phyloP scores from a whole-genome alignment of 129 eudicot genomes.

The Lactuca sativa region DNA sequence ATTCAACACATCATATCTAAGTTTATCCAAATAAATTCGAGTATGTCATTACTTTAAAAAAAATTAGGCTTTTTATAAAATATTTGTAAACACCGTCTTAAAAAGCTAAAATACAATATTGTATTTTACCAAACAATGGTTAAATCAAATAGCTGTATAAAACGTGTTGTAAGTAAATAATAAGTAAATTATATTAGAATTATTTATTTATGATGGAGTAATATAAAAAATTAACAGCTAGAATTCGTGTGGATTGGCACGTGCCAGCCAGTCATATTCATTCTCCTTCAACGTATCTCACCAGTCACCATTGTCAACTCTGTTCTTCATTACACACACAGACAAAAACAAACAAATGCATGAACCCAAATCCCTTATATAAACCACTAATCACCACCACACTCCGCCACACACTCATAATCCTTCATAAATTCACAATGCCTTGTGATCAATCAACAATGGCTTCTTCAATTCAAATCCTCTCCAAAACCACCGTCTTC shows the following conservation, averaged over 20 bases:
- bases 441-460: constrained; percentile 15
- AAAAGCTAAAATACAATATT: no score
- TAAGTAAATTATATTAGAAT: no score
- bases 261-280: constrained; percentile 36
- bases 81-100: not conserved
- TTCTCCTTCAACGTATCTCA: constrained; percentile 20
- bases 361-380: constrained; percentile 47
- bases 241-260: constrained; percentile 27
- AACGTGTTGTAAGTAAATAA: no score
- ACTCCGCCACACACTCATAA: constrained; percentile 1
- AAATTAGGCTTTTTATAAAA: no score
- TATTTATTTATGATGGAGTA: not conserved
- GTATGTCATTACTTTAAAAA: not conserved
- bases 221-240: not conserved
- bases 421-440: not conserved
- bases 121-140: no score
- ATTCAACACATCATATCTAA: not conserved
- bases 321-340: not conserved
- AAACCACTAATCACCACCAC: constrained; percentile 28
- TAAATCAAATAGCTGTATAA: no score
- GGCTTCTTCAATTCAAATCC: constrained; percentile 24
- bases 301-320: constrained; percentile 15
- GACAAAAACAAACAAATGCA: constrained; percentile 38
- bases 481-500: constrained; percentile 44
- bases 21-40: not conserved